Conservation (phyloP, 306 rosid species). For the Spatholobus suberectus region DNA sequence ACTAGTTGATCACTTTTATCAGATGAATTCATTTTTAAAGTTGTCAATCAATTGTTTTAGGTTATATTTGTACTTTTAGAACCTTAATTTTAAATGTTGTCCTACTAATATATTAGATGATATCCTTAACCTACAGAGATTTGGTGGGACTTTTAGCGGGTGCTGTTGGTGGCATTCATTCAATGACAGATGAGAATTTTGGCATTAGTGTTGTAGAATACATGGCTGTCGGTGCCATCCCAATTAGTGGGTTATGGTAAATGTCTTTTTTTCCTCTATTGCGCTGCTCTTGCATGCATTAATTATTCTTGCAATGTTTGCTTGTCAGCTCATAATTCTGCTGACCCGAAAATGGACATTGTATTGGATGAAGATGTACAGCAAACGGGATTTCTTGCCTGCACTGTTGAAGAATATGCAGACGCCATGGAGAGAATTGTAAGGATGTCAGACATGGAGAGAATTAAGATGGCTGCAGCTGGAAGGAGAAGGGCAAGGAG, state of each 20-base stretch:
- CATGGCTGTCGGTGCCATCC: conserved; percentile 98
- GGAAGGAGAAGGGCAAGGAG: conserved; percentile 83
- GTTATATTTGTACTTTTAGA: conserved; percentile 6
- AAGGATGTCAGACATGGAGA: conserved; percentile 67
- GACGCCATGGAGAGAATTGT: conserved; percentile 70
- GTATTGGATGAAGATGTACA: conserved; percentile 80
- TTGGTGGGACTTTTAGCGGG: conserved; percentile 74
- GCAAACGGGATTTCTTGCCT: conserved; percentile 88
- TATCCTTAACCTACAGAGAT: conserved; percentile 64
- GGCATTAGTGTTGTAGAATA: conserved; percentile 96
- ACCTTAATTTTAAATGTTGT: conserved; percentile 13
- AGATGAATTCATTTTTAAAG: neutral
- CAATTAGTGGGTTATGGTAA: conserved; percentile 71
- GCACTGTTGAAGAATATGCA: conserved; percentile 76
- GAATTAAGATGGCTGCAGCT: conserved; percentile 80
- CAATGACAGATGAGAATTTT: conserved; percentile 96
- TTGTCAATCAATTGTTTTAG: neutral
- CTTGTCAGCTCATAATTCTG: conserved; percentile 88
- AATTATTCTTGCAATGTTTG: conserved; percentile 31
- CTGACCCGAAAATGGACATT: conserved; percentile 98
- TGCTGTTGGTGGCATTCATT: conserved; percentile 90
- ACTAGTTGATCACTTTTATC: neutral
- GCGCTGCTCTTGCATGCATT: neutral
- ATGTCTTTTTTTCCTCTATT: neutral
- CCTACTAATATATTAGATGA: conserved; percentile 10